Conservation (phyloP, 1,284 basidiomycete species). For the Microbotryomycetes sp. region DNA sequence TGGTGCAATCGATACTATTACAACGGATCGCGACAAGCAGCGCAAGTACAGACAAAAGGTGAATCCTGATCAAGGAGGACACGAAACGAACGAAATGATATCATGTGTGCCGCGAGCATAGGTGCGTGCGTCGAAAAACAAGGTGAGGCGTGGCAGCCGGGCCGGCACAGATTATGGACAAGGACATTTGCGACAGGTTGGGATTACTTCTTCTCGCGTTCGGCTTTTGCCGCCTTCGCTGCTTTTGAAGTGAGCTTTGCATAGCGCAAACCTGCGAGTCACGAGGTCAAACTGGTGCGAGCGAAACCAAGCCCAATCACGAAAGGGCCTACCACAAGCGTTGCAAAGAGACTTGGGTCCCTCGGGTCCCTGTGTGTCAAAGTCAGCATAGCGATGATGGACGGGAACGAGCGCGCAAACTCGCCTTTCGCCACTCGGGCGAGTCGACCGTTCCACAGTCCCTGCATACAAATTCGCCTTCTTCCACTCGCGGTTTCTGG, state of each 20-base stretch:
- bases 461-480: conserved; percentile 50
- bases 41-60: not conserved
- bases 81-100: too few species aligned
- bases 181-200: too few species aligned
- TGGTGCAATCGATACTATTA: too few species aligned
- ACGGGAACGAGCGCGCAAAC: not conserved
- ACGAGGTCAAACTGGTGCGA: not conserved
- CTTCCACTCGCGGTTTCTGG: conserved; percentile 67
- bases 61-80: too few species aligned
- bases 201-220: not conserved
- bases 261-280: conserved; percentile 63
- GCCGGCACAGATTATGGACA: too few species aligned
- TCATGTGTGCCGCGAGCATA: too few species aligned
- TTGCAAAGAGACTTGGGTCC: conserved; percentile 31
- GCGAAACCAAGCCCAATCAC: not conserved
- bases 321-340: conserved; percentile 28
- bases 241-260: conserved; percentile 50
- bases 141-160: too few species aligned
- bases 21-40: not conserved
- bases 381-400: not conserved
- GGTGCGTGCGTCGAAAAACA: too few species aligned
- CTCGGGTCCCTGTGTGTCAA: conserved; percentile 23
- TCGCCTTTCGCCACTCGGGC: conserved; percentile 39
- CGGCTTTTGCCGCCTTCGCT: conserved; percentile 22
- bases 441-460: conserved; percentile 32